phyloP scores from a whole-genome alignment of 1,139 yeast genomes.

The Debaryomyces singareniensis region DNA sequence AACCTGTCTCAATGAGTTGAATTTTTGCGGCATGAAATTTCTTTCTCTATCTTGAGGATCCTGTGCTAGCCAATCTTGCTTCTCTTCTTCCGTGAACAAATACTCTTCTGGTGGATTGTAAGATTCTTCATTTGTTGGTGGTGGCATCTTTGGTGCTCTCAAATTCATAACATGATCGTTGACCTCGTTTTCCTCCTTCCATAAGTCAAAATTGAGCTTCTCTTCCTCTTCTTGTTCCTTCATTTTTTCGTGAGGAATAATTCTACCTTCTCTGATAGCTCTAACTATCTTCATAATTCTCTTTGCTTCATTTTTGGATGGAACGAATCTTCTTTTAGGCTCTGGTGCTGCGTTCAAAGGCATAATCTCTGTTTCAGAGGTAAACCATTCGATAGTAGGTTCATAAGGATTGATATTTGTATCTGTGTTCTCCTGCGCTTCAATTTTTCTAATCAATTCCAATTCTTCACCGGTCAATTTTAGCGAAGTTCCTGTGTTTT shows the following conservation, averaged over 20 bases:
- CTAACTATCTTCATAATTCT: constrained; percentile 92
- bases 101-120: constrained; percentile 98
- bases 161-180: constrained; percentile 78
- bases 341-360: constrained; percentile 92
- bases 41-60: constrained; percentile 77
- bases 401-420: constrained; percentile 83
- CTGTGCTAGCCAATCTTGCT: constrained; percentile 59
- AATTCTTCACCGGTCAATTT: constrained; percentile 86
- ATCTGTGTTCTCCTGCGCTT: constrained; percentile 77
- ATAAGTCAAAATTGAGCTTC: constrained; percentile 60
- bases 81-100: constrained; percentile 72
- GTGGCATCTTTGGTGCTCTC: constrained; percentile 92
- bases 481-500: constrained; percentile 81
- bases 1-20: constrained; percentile 75
- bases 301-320: constrained; percentile 95
- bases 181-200: constrained; percentile 64
- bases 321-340: constrained; percentile 94
- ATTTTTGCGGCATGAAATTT: constrained; percentile 80
- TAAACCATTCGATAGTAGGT: constrained; percentile 94
- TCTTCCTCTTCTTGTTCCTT: constrained; percentile 49
- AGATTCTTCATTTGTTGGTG: constrained; percentile 95
- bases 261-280: constrained; percentile 95
- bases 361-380: constrained; percentile 79
- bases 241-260: constrained; percentile 63
- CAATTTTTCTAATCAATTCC: constrained; percentile 81